These are phyloP conservation scores for Panaeolus papilionaceus DNA, from an alignment of 768 basidiomycete genomes.

Conservation along the genomic window DNA sequence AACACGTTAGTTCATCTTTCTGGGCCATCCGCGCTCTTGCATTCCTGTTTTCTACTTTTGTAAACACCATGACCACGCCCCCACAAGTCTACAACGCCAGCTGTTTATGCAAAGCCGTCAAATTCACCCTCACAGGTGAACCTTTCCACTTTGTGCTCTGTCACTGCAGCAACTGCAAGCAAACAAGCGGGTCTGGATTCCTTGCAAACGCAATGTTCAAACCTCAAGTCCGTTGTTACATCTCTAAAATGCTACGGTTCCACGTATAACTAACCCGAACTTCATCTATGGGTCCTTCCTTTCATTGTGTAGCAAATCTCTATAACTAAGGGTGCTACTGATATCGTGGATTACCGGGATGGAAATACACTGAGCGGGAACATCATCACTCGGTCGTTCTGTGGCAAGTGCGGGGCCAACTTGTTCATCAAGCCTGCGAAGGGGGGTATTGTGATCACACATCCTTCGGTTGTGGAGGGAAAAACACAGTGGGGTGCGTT, in stretches of 20 bases:
- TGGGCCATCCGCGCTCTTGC: not conserved
- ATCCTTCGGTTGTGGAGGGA: conserved; percentile 32
- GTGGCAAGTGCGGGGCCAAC: conserved; percentile 36
- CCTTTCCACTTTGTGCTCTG: conserved; percentile 39
- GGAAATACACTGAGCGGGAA: conserved; percentile 34
- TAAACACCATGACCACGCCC: not conserved
- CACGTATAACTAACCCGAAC: too few species aligned
- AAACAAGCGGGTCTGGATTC: conserved; percentile 38
- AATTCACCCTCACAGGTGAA: conserved; percentile 33
- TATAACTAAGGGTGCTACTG: conserved; percentile 31
- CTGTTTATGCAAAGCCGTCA: conserved; percentile 38
- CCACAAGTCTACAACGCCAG: conserved; percentile 26
- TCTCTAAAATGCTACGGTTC: too few species aligned
- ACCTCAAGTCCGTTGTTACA: conserved; percentile 24
- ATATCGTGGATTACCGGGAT: conserved; percentile 33
- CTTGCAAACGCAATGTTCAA: conserved; percentile 40
- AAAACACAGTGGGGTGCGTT: conserved; percentile 30
- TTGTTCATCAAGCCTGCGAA: conserved; percentile 32
- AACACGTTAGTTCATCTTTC: not conserved
- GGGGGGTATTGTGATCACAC: conserved; percentile 28
- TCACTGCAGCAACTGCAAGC: conserved; percentile 42
- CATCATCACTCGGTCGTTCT: conserved; percentile 36
- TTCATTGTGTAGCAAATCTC: conserved; percentile 27
- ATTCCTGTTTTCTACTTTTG: not conserved
- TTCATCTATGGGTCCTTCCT: not conserved